These are phyloP conservation scores for Hyphodiscus sp. DNA, from an alignment of 2,329 filamentous ascomycete species.

Conservation along the genomic window DNA sequence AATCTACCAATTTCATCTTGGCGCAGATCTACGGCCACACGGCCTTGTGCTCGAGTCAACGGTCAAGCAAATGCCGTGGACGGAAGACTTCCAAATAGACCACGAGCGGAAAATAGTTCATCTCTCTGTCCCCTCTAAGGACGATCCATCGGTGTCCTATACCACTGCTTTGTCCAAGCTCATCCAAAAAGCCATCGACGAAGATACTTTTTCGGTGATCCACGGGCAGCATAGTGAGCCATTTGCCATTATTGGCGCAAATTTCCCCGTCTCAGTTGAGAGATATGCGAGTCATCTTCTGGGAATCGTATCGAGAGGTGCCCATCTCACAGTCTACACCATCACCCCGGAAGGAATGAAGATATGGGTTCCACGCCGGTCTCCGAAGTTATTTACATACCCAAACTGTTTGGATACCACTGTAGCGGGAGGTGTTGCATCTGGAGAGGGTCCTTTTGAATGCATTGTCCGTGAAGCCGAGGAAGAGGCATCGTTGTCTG, in stretches of 20 bases:
- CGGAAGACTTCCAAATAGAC: conserved; percentile 33
- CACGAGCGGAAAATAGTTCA: conserved; percentile 29
- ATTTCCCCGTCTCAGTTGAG: conserved; percentile 12
- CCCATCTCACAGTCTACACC: conserved; percentile 60
- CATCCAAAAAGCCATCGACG: conserved; percentile 33
- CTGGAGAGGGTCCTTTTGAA: conserved; percentile 57
- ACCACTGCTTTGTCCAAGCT: conserved; percentile 35
- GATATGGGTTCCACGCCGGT: conserved; percentile 67
- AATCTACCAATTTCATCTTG: conserved; percentile 41
- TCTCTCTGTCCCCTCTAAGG: conserved; percentile 22
- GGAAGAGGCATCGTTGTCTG: conserved; percentile 67
- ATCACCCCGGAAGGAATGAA: conserved; percentile 40
- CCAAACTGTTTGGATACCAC: conserved; percentile 72
- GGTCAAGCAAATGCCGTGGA: conserved; percentile 43
- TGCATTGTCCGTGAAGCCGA: conserved; percentile 64
- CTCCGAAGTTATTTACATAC: conserved; percentile 63
- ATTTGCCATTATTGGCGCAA: conserved; percentile 30
- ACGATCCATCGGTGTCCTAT: conserved; percentile 26
- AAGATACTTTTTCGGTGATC: conserved; percentile 33
- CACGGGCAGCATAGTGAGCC: conserved; percentile 37
- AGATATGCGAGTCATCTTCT: conserved; percentile 41
- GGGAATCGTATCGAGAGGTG: conserved; percentile 59
- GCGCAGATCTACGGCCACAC: conserved; percentile 40
- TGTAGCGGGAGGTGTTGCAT: conserved; percentile 70
- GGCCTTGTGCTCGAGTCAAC: conserved; percentile 43